Conservation (phyloP, 2,329 filamentous ascomycete species). For the Pleomassaria siparia region DNA sequence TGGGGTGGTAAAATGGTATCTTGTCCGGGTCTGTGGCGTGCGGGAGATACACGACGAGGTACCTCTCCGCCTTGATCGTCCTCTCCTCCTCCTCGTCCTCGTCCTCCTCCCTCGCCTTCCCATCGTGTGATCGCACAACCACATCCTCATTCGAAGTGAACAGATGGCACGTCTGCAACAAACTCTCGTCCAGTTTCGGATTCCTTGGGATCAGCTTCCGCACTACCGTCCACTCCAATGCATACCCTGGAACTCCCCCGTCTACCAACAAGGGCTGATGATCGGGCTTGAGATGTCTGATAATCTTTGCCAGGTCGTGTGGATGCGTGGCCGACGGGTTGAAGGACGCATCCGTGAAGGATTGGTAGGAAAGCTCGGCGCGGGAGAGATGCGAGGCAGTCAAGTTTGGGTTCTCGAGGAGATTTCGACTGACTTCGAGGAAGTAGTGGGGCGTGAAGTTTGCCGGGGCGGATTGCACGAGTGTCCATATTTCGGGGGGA, state of each 20-base stretch:
- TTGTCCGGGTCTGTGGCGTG: conserved; percentile 64
- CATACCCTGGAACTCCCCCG: conserved; percentile 37
- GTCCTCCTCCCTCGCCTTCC: too few species aligned
- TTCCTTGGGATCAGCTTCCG: conserved; percentile 82
- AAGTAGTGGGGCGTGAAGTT: conserved; percentile 67
- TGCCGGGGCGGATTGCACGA: conserved; percentile 51
- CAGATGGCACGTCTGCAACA: conserved; percentile 83
- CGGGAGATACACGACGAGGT: conserved; percentile 75
- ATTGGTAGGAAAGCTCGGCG: conserved; percentile 70
- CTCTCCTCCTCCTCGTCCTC: conserved; percentile 24
- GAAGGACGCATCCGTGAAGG: conserved; percentile 41
- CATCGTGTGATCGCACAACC: too few species aligned
- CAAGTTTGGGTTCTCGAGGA: conserved; percentile 77
- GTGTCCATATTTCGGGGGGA: conserved; percentile 38
- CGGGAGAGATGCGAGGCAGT: conserved; percentile 77
- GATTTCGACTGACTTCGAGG: conserved; percentile 68
- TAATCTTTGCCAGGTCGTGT: conserved; percentile 45
- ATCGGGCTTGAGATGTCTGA: conserved; percentile 52
- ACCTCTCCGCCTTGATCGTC: conserved; percentile 41
- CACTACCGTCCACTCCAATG: conserved; percentile 66
- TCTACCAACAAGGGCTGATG: conserved; percentile 33
- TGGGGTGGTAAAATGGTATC: conserved; percentile 87
- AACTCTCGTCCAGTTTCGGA: conserved; percentile 68
- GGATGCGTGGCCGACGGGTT: conserved; percentile 32
- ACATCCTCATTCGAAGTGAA: conserved; percentile 48